These are phyloP conservation scores for Biscogniauxia sp. DNA, from an alignment of 2,329 filamentous ascomycete genomes.

Conservation along the genomic window DNA sequence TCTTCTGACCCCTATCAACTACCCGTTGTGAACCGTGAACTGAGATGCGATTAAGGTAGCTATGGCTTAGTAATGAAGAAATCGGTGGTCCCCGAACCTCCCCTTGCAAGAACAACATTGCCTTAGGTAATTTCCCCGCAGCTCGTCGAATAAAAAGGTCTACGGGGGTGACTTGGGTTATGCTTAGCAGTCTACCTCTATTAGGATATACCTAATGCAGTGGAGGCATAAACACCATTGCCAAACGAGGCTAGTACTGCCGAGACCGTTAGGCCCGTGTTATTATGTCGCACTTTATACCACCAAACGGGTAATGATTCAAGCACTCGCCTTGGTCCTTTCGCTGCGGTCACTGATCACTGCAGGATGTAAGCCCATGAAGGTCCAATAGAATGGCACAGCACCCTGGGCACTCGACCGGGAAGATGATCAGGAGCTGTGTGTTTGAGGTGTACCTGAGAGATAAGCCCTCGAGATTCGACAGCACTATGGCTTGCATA, in stretches of 20 bases:
- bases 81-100: background rate
- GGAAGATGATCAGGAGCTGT: conserved; percentile 3
- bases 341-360: conserved; percentile 2
- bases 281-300: background rate
- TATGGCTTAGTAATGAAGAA: background rate
- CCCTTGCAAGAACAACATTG: background rate
- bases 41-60: conserved; percentile 2
- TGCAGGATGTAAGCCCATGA: background rate
- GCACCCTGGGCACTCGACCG: background rate
- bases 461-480: background rate
- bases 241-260: background rate
- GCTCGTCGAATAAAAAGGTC: background rate
- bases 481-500: background rate
- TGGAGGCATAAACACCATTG: background rate
- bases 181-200: background rate
- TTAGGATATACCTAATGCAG: background rate
- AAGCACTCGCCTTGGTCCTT: background rate
- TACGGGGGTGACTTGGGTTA: background rate
- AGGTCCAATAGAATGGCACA: background rate
- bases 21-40: conserved; percentile 28
- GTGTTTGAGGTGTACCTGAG: background rate
- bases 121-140: background rate
- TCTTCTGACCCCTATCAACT: conserved; percentile 25
- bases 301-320: conserved; percentile 5
- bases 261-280: background rate